These are phyloP conservation scores for Macrolepiota dolichaula DNA, from an alignment of 768 basidiomycete genomes.

Conservation along the genomic window DNA sequence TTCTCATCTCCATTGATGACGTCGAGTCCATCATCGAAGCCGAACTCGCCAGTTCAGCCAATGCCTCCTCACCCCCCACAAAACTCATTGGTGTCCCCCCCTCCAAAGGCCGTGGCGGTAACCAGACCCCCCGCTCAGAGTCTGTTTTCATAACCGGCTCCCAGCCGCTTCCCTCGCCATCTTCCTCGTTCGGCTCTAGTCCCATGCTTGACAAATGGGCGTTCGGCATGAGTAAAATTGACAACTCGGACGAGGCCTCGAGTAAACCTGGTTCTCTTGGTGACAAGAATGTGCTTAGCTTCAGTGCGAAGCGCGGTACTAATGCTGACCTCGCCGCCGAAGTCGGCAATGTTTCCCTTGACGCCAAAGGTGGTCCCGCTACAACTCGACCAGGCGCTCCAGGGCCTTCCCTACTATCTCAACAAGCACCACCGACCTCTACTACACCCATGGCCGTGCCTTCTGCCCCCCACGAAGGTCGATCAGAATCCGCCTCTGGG, in stretches of 20 bases:
- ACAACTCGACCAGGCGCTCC: constrained; percentile 21
- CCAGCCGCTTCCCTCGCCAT: constrained; percentile 88
- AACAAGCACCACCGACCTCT: constrained; percentile 49
- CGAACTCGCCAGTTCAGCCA: constrained; percentile 58
- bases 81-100: constrained; percentile 92
- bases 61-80: constrained; percentile 46
- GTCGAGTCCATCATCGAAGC: constrained; percentile 90
- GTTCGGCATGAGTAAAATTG: constrained; percentile 93
- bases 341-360: constrained; percentile 36
- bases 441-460: constrained; percentile 25
- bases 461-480: not conserved
- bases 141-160: constrained; percentile 82
- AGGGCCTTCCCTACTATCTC: constrained; percentile 73
- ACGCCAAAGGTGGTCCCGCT: constrained; percentile 27
- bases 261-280: constrained; percentile 14
- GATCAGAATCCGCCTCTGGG: constrained; percentile 16
- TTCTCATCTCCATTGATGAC: constrained; percentile 94
- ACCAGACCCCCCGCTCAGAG: constrained; percentile 90
- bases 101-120: constrained; percentile 89
- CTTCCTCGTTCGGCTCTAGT: constrained; percentile 64
- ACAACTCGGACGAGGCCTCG: constrained; percentile 34
- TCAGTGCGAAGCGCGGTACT: constrained; percentile 18
- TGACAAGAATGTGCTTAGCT: constrained; percentile 1
- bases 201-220: constrained; percentile 82
- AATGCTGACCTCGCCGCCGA: constrained; percentile 33